These are phyloP conservation scores for Vaccinium vitisidaea DNA, from an alignment of 148 eudicot genomes.

Conservation along the genomic window DNA sequence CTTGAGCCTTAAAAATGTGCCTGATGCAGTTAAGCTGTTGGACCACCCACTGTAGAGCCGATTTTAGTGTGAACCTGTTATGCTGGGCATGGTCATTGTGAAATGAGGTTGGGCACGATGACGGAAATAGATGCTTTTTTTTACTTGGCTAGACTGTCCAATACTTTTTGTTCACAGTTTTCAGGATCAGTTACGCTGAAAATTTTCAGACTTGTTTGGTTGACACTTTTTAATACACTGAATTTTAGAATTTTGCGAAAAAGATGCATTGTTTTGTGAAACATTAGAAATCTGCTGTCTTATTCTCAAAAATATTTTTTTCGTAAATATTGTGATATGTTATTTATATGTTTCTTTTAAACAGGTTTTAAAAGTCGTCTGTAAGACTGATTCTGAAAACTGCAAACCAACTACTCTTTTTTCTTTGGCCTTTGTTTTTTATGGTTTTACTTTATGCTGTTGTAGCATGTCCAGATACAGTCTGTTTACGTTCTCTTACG, in stretches of 20 bases:
- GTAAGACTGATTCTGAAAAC: slow-evolving; percentile 4
- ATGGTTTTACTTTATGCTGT: not conserved
- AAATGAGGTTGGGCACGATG: slow-evolving; percentile 43
- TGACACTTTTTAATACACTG: not conserved
- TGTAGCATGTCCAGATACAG: slow-evolving; percentile 7
- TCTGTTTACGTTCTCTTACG: not conserved
- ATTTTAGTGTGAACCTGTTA: slow-evolving; percentile 10
- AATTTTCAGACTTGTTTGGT: not conserved
- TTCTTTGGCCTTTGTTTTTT: slow-evolving; percentile 11
- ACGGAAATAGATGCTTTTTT: slow-evolving; percentile 17
- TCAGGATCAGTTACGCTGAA: not conserved
- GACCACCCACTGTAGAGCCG: slow-evolving; percentile 3
- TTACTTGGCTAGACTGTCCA: slow-evolving; percentile 15
- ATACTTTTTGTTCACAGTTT: not conserved
- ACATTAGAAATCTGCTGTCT: not conserved
- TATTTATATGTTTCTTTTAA: not conserved
- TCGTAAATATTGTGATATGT: not conserved
- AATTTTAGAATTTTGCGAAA: not conserved
- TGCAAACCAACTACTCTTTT: not conserved
- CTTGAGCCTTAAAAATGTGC: slow-evolving; percentile 11
- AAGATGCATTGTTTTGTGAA: not conserved
- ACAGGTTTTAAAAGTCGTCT: not conserved
- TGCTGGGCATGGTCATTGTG: slow-evolving; percentile 24
- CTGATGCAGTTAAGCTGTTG: slow-evolving; percentile 27
- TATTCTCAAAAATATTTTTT: not conserved